These are phyloP conservation scores for Metarhizium anisopliae DNA, from an alignment of 2,329 filamentous ascomycete species.

Conservation along the genomic window DNA sequence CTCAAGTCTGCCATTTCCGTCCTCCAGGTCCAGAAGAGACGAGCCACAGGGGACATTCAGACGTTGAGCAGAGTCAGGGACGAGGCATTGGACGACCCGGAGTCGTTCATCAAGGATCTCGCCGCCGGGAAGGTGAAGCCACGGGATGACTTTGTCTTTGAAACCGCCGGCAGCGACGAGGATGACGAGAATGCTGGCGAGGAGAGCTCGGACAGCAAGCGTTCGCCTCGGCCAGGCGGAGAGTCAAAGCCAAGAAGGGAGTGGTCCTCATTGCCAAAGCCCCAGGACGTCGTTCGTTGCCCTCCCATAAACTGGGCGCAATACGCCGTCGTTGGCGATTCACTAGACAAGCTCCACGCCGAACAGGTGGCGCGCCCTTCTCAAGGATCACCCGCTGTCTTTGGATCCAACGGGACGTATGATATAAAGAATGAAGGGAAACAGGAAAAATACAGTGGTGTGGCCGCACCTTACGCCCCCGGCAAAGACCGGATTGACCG, in stretches of 20 bases:
- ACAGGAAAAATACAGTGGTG: slow-evolving; percentile 37
- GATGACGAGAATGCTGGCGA: slow-evolving; percentile 18
- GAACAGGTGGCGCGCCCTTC: slow-evolving; percentile 64
- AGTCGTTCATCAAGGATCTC: slow-evolving; percentile 63
- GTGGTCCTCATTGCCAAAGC: slow-evolving; percentile 61
- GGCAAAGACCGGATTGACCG: slow-evolving; percentile 38
- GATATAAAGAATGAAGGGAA: slow-evolving; percentile 38
- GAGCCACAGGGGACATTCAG: slow-evolving; percentile 67
- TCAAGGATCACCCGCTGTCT: slow-evolving; percentile 40
- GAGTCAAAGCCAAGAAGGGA: slow-evolving; percentile 16
- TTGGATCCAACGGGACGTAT: slow-evolving; percentile 36
- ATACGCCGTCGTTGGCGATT: slow-evolving; percentile 74
- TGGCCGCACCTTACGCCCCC: slow-evolving; percentile 50
- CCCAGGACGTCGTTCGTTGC: slow-evolving; percentile 76
- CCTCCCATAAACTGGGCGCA: slow-evolving; percentile 92
- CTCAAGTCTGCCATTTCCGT: slow-evolving; percentile 78
- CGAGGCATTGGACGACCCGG: slow-evolving; percentile 61
- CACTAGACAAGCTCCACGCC: slow-evolving; percentile 74
- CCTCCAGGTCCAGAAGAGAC: slow-evolving; percentile 75
- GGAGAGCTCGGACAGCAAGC: slow-evolving; percentile 19
- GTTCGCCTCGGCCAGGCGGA: slow-evolving; percentile 11
- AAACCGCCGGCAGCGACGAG: slow-evolving; percentile 18
- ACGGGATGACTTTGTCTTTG: slow-evolving; percentile 8
- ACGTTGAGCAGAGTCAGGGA: slow-evolving; percentile 60
- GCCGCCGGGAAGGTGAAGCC: slow-evolving; percentile 47